Conservation (phyloP, 805 yeast genomes). For the Grigorovia yakushimaensis region DNA sequence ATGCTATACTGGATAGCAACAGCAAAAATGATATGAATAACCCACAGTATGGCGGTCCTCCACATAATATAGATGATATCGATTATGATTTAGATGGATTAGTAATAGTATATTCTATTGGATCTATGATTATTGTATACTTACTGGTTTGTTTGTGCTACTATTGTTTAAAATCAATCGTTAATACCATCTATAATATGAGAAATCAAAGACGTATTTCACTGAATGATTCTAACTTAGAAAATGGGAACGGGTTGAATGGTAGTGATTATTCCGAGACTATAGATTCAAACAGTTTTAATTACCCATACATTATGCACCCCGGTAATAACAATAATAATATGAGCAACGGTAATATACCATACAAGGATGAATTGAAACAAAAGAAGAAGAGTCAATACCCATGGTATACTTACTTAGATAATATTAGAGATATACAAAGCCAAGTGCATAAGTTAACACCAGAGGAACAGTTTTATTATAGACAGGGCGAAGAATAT, state of each 20-base stretch:
- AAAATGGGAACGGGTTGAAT: slow-evolving; percentile 1
- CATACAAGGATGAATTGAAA: neutral
- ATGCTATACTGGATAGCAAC: neutral
- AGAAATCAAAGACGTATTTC: slow-evolving; percentile 10
- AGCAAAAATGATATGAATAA: neutral
- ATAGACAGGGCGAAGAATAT: slow-evolving; percentile 32
- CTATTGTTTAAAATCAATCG: slow-evolving; percentile 5
- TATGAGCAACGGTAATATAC: slow-evolving; percentile 1
- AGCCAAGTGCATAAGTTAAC: slow-evolving; percentile 56
- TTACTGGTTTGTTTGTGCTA: slow-evolving; percentile 11
- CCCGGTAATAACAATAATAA: slow-evolving; percentile 1
- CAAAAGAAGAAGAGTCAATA: neutral
- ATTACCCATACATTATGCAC: neutral
- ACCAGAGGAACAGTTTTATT: slow-evolving; percentile 31
- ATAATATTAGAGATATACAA: slow-evolving; percentile 50
- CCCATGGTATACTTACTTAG: slow-evolving; percentile 45
- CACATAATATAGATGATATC: slow-evolving; percentile 6
- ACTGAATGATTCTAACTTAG: slow-evolving; percentile 8
- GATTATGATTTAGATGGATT: slow-evolving; percentile 15
- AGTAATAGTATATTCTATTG: slow-evolving; percentile 16
- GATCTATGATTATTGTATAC: slow-evolving; percentile 16
- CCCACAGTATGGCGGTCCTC: neutral
- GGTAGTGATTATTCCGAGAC: neutral
- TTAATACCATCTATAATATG: neutral
- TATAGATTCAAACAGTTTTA: neutral